phyloP scores from a whole-genome alignment of 2,329 filamentous ascomycete genomes.

The Ceratocystis destructans region DNA sequence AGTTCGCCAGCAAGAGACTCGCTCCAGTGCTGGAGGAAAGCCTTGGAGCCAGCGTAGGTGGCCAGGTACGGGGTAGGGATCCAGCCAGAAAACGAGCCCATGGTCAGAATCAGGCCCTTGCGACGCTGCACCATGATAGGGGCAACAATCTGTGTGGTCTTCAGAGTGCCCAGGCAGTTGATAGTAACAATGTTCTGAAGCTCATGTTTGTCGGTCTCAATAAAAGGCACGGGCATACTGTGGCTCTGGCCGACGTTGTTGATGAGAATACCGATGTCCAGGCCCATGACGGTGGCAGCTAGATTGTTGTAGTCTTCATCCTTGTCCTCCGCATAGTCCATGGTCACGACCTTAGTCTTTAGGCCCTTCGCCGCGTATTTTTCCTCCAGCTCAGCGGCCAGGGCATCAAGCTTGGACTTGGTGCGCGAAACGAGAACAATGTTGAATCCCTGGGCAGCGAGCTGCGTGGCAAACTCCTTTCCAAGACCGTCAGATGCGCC shows the following conservation, averaged over 20 bases:
- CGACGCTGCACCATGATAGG: constrained; percentile 75
- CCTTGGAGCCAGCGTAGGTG: constrained; percentile 95
- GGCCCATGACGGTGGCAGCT: constrained; percentile 49
- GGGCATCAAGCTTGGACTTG: constrained; percentile 69
- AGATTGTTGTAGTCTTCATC: constrained; percentile 69
- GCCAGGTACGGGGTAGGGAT: constrained; percentile 83
- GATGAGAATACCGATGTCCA: constrained; percentile 77
- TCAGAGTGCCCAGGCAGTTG: constrained; percentile 84
- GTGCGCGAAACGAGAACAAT: constrained; percentile 90
- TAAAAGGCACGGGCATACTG: constrained; percentile 79
- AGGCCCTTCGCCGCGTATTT: constrained; percentile 50
- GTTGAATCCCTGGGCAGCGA: constrained; percentile 87
- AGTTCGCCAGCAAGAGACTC: constrained; percentile 74
- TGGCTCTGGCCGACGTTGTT: constrained; percentile 97
- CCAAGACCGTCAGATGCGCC: constrained; percentile 93
- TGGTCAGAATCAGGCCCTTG: constrained; percentile 81
- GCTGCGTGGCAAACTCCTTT: constrained; percentile 86
- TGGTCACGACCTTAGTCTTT: constrained; percentile 65
- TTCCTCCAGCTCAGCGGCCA: constrained; percentile 60
- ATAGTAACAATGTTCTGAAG: constrained; percentile 84
- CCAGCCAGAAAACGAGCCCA: constrained; percentile 93
- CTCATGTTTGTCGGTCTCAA: constrained; percentile 64
- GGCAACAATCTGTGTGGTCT: constrained; percentile 71
- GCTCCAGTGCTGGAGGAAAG: constrained; percentile 95
- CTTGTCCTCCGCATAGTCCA: constrained; percentile 78